Percentiles rank a stretch among this genome's conserved stretches.
phyloP scores from a whole-genome alignment of 2,329 filamentous ascomycete species.

The Cercospora citrullina region DNA sequence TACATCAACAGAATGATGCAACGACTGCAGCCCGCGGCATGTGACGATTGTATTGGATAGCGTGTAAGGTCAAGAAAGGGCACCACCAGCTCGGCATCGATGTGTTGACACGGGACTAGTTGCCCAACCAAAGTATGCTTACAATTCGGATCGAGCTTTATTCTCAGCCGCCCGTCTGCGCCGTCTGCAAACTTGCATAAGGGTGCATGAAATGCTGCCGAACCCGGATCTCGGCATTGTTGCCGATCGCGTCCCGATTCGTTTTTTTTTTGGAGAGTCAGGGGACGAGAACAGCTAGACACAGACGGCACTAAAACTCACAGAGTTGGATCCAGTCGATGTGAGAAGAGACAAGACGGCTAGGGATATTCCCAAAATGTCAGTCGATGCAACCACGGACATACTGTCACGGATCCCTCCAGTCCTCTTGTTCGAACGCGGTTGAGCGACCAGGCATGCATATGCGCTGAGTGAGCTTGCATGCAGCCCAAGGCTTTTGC shows the following conservation, averaged over 20 bases:
- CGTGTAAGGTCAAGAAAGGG: not conserved
- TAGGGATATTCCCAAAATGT: not conserved
- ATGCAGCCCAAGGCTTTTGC: slow-evolving; percentile 1
- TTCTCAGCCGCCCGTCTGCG: not conserved
- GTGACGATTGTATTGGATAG: not conserved
- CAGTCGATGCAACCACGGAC: not conserved
- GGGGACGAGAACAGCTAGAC: not conserved
- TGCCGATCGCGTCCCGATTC: not conserved
- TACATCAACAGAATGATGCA: not conserved
- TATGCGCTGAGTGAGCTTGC: slow-evolving; percentile 4
- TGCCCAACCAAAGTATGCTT: not conserved
- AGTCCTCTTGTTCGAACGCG: not conserved
- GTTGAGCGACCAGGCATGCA: slow-evolving; percentile 1
- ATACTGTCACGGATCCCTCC: not conserved
- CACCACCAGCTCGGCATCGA: not conserved
- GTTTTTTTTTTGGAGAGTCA: not conserved
- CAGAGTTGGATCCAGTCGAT: not conserved
- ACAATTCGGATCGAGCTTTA: not conserved
- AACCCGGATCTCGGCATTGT: not conserved
- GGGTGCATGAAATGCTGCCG: not conserved
- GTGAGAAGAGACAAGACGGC: not conserved
- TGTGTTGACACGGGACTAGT: not conserved
- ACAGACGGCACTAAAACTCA: not conserved
- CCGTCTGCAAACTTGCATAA: not conserved
- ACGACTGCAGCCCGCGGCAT: not conserved